phyloP scores from a whole-genome alignment of 768 basidiomycete species.

The Serendipita sp. region DNA sequence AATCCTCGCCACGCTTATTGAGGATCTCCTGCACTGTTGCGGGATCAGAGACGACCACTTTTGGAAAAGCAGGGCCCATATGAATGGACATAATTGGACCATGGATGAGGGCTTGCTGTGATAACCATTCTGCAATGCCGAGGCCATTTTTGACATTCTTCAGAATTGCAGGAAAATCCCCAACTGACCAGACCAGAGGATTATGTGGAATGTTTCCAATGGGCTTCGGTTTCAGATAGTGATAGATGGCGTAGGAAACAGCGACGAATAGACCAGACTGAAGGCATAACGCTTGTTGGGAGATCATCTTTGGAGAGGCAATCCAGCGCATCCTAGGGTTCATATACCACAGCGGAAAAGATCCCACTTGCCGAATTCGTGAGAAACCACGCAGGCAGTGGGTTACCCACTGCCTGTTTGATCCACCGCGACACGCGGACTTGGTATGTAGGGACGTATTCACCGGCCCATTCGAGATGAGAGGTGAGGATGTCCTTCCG shows the following conservation, averaged over 20 bases:
- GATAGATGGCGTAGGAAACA: background rate
- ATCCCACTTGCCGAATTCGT: no score
- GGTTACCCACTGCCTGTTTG: no score
- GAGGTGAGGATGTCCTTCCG: no score
- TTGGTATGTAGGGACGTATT: no score
- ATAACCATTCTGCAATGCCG: background rate
- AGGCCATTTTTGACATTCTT: background rate
- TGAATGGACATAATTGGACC: background rate
- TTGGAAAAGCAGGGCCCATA: background rate
- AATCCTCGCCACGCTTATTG: background rate
- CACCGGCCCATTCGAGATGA: no score
- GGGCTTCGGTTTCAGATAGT: background rate
- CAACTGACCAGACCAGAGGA: background rate
- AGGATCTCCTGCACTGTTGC: background rate
- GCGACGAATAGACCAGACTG: no score
- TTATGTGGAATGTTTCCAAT: conserved; percentile 5
- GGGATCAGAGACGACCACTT: background rate
- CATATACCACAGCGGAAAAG: no score
- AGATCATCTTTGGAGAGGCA: no score
- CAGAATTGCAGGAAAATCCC: background rate
- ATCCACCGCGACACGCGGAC: no score
- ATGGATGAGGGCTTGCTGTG: background rate
- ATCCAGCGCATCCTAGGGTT: no score
- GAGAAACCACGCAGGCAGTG: no score
- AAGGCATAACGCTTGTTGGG: no score